These are phyloP conservation scores for Moricandia moricandioides DNA, from an alignment of 345 rosid genomes.

Conservation along the genomic window DNA sequence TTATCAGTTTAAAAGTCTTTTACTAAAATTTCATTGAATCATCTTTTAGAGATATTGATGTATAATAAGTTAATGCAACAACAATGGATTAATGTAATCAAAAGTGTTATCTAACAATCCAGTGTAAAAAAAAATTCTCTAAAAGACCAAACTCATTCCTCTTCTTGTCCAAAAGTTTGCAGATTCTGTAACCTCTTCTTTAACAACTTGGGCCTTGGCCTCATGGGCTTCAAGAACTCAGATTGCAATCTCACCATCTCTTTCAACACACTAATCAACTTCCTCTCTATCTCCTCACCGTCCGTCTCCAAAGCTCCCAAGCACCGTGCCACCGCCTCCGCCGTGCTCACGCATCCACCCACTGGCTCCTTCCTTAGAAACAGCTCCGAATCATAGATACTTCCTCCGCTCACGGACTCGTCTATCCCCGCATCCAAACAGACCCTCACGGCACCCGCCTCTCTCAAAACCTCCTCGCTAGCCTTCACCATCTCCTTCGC, in stretches of 20 bases:
- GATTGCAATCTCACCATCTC: slow-evolving; percentile 84
- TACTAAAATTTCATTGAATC: too few species aligned
- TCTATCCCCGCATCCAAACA: slow-evolving; percentile 63
- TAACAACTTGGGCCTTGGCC: slow-evolving; percentile 58
- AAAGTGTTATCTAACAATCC: neutral
- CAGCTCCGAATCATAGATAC: slow-evolving; percentile 67
- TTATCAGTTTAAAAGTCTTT: neutral
- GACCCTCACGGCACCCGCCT: slow-evolving; percentile 53
- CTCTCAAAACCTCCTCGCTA: slow-evolving; percentile 57
- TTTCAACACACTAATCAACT: slow-evolving; percentile 55
- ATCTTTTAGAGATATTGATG: too few species aligned
- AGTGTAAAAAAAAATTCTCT: neutral
- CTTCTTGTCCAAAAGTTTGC: neutral
- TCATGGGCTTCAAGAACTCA: slow-evolving; percentile 64
- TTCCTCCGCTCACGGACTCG: slow-evolving; percentile 52
- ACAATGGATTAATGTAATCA: neutral
- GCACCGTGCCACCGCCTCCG: slow-evolving; percentile 88
- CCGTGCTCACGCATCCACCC: slow-evolving; percentile 73
- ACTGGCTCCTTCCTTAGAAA: slow-evolving; percentile 76
- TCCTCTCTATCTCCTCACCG: slow-evolving; percentile 57
- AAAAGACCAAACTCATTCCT: neutral
- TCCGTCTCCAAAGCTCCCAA: slow-evolving; percentile 56
- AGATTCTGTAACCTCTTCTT: slow-evolving; percentile 27
- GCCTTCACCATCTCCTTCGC: slow-evolving; percentile 88
- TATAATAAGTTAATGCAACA: neutral